Evolutionary conservation across 2,329 filamentous ascomycete genomes (phyloP), one percentile per base, ranked within the genome.

Genomic region (Aspergillus brasiliensis): DNA sequence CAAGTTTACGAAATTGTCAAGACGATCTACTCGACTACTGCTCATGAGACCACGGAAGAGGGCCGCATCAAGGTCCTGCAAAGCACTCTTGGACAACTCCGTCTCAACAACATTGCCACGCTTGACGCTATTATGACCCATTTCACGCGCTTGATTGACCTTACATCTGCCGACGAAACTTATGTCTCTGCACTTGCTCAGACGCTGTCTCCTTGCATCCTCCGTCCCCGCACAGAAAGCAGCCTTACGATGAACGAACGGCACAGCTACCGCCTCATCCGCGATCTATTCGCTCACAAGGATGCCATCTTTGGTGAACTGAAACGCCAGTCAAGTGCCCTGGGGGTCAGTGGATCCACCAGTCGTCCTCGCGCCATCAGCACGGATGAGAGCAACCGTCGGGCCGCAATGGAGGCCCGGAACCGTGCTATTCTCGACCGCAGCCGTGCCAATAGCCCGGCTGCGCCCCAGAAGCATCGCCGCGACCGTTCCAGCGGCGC

Each of bases 1-100:
- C 94, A 98, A 75, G 92, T 99, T 60, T 99, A 99, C 76, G 96
- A 99, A 80, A 98, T 99, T 72, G 89, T 99, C 74, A 93, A 97
- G 79, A 98, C 92, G 2, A 96, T 99, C 65, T 99, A 99, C 81
- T 89, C 88, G 49, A 92, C 91, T 13, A 89, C 92, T 11, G 84
- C 90, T 49, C 85, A 90, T 44, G 91, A 96, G 59, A 85, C 86
- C 15, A 87, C 88, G 3, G 91, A 96, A 68, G 84, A 88, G 54
- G 88, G 91, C 11, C 90, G 95, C 56, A 85, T 99, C 65, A 90
- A 92, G 57, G 92, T 98, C 62, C 86, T 99, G 34, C 95, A 99
- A 77, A 96, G 95, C 69, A 98, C 95, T 0, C 88, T 99, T 58
- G 94, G 93, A 40, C 93, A 98, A 75, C 86, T 99, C 58, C 90